Evolutionary conservation across 176 grass and related monocot genomes (phyloP).

Genomic region (Oryza punctata): DNA sequence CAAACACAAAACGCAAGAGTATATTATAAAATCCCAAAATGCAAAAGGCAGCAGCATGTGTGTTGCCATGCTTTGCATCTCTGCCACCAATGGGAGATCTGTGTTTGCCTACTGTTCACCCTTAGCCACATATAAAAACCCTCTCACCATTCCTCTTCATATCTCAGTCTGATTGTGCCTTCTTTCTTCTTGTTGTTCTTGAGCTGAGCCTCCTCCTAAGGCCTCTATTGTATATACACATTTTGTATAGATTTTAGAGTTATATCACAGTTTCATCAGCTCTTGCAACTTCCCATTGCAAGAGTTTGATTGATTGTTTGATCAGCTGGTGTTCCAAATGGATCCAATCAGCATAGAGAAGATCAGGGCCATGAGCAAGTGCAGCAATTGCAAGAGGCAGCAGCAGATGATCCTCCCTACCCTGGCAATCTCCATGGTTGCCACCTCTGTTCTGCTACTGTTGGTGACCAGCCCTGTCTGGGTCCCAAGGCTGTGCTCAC

Average conservation of each 20-base stretch:
- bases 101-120: slow-evolving; percentile 15
- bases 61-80: slow-evolving; percentile 32
- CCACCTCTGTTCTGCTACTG: slow-evolving; percentile 50
- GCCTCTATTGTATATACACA: slow-evolving; percentile 25
- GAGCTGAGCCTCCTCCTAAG: slow-evolving; percentile 23
- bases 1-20: background rate
- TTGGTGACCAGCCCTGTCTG: slow-evolving; percentile 71
- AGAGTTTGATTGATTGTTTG: slow-evolving; percentile 23
- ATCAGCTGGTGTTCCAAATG: slow-evolving; percentile 47
- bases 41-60: slow-evolving; percentile 43
- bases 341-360: slow-evolving; percentile 67
- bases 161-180: slow-evolving; percentile 27
- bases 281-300: slow-evolving; percentile 27
- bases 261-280: background rate
- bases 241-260: slow-evolving; percentile 4
- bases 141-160: slow-evolving; percentile 14
- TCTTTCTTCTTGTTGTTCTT: slow-evolving; percentile 11
- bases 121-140: slow-evolving; percentile 51
- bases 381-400: slow-evolving; percentile 52
- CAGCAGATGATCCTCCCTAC: slow-evolving; percentile 32
- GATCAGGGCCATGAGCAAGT: slow-evolving; percentile 75
- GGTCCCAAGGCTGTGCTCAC: slow-evolving; percentile 51
- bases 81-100: slow-evolving; percentile 39
- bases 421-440: slow-evolving; percentile 49
- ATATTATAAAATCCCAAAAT: slow-evolving; percentile 41